phyloP scores from a whole-genome alignment of 2,329 filamentous ascomycete species.

The Beauveria australis region DNA sequence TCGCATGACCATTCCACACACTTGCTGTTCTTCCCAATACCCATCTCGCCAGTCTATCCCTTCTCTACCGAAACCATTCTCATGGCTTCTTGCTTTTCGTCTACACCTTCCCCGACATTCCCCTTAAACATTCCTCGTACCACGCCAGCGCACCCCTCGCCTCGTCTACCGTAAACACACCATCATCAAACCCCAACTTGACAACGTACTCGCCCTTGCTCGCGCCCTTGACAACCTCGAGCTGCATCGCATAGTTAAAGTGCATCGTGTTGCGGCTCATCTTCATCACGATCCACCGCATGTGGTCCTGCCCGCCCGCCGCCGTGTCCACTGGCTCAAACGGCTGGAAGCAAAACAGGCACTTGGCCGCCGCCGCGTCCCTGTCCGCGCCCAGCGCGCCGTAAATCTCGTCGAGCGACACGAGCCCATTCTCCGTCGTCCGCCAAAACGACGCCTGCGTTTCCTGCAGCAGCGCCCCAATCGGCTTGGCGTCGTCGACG shows the following conservation, averaged over 20 bases:
- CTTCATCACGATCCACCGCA: neutral
- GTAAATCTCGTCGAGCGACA: neutral
- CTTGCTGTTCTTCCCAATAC: too few species aligned
- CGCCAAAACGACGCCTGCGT: neutral
- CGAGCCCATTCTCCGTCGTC: neutral
- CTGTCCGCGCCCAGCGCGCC: neutral
- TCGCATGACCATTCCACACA: too few species aligned
- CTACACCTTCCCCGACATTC: too few species aligned
- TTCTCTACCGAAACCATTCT: too few species aligned
- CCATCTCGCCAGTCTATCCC: too few species aligned
- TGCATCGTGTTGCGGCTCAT: neutral
- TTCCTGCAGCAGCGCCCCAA: neutral
- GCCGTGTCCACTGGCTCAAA: too few species aligned
- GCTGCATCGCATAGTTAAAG: neutral
- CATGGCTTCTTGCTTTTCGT: too few species aligned
- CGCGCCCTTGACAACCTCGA: neutral
- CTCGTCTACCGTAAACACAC: neutral
- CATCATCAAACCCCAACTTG: neutral
- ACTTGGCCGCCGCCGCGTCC: neutral
- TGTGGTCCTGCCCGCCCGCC: neutral
- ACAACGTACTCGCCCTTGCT: neutral
- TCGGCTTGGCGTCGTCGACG: neutral
- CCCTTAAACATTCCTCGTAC: too few species aligned
- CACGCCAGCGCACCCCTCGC: neutral
- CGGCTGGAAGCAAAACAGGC: neutral